Percentiles rank a stretch among this genome's conserved stretches.
Conservation (phyloP, 805 yeast genomes). For the Monosporozyma siamensis region DNA sequence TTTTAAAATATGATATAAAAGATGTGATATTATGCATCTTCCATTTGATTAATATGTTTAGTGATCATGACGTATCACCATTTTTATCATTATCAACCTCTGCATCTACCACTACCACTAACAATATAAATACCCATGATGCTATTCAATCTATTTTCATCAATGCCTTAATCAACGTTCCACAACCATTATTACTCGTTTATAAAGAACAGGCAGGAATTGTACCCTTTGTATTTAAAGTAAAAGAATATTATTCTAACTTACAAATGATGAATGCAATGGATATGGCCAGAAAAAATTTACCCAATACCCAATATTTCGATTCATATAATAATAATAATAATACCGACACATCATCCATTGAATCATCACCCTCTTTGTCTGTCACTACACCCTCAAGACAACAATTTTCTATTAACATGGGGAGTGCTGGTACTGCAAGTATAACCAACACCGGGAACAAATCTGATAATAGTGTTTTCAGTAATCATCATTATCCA, state of each 20-base stretch:
- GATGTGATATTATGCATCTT: conserved; percentile 26
- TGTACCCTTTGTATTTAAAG: conserved; percentile 15
- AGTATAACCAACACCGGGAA: conserved; percentile 25
- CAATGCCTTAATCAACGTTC: conserved; percentile 18
- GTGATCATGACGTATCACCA: conserved; percentile 25
- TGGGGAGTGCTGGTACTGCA: background rate
- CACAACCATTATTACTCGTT: conserved; percentile 18
- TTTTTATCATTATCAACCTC: conserved; percentile 12
- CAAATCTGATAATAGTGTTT: conserved; percentile 28
- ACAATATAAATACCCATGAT: conserved; percentile 10
- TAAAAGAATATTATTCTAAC: conserved; percentile 14
- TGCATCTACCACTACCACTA: conserved; percentile 16
- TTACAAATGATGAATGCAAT: conserved; percentile 10
- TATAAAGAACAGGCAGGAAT: conserved; percentile 21
- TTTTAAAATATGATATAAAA: conserved; percentile 27
- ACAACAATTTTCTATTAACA: background rate
- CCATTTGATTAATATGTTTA: conserved; percentile 23
- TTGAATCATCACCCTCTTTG: conserved; percentile 18
- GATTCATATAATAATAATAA: conserved; percentile 6
- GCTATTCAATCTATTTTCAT: conserved; percentile 18
- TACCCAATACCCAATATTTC: conserved; percentile 6
- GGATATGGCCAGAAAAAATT: conserved; percentile 18
- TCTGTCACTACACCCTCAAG: conserved; percentile 11
- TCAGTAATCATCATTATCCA: conserved; percentile 18
- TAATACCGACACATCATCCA: conserved; percentile 23